Evolutionary conservation across 2,329 filamentous ascomycete genomes (phyloP).

Genomic region (Pezicula neosporulosa): DNA sequence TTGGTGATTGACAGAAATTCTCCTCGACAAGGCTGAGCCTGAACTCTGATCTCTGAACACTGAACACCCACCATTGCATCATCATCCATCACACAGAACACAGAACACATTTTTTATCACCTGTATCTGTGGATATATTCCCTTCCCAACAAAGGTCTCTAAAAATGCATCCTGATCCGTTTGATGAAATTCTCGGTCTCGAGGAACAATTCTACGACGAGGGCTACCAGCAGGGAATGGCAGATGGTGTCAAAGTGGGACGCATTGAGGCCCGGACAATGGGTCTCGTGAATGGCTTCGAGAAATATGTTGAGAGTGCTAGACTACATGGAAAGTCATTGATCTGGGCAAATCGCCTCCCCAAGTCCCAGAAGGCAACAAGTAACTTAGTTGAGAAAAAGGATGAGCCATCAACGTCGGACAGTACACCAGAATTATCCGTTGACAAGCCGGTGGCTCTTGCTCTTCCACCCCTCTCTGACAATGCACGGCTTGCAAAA

Average conservation of each 20-base stretch:
- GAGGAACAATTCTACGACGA: constrained; percentile 74
- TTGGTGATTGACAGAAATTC: neutral
- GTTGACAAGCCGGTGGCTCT: constrained; percentile 27
- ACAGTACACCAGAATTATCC: neutral
- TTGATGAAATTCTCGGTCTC: constrained; percentile 48
- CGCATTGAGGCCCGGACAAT: constrained; percentile 86
- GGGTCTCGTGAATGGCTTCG: constrained; percentile 88
- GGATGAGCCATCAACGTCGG: neutral
- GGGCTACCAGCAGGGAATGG: constrained; percentile 71
- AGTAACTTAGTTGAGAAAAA: neutral
- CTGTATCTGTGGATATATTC: too few relatives aligned
- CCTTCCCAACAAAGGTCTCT: neutral
- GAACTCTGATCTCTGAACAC: neutral
- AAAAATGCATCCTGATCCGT: constrained; percentile 22
- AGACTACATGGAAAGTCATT: constrained; percentile 72
- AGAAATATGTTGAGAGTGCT: constrained; percentile 84
- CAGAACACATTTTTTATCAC: neutral
- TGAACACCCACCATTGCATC: neutral
- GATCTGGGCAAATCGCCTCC: constrained; percentile 78
- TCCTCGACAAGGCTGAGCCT: neutral
- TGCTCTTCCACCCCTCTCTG: constrained; percentile 34
- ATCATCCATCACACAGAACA: neutral
- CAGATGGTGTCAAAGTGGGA: constrained; percentile 75
- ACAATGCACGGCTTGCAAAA: constrained; percentile 67
- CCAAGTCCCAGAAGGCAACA: constrained; percentile 15